phyloP scores from a whole-genome alignment of 768 basidiomycete genomes.

The Coprinopsis strossmayeri region DNA sequence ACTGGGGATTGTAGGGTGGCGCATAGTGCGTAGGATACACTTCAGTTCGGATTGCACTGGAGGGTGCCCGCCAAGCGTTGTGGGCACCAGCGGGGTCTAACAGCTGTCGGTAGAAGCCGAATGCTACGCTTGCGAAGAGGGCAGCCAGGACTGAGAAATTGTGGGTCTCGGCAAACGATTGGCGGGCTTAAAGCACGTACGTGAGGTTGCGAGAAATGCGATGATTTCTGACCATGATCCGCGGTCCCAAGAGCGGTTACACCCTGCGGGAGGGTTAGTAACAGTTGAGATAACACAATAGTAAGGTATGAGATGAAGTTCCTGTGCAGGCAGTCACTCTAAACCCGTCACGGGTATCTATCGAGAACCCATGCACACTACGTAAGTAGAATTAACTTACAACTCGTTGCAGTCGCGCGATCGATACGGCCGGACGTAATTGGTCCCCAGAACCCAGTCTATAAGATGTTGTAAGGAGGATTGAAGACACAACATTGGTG shows the following conservation, averaged over 20 bases:
- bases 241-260: constrained; percentile 49
- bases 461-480: constrained; percentile 12
- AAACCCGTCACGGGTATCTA: too few relatives aligned
- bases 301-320: too few relatives aligned
- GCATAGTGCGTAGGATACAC: constrained; percentile 48
- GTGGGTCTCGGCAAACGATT: background rate
- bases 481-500: background rate
- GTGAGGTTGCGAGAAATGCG: constrained; percentile 47
- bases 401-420: constrained; percentile 34
- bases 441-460: constrained; percentile 54
- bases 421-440: constrained; percentile 23
- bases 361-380: too few relatives aligned
- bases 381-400: constrained; percentile 38
- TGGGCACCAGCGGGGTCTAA: constrained; percentile 58
- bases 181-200: constrained; percentile 32
- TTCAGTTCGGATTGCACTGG: constrained; percentile 28
- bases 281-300: background rate
- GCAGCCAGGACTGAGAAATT: constrained; percentile 40
- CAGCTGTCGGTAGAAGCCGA: constrained; percentile 69
- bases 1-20: constrained; percentile 46
- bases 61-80: constrained; percentile 44
- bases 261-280: constrained; percentile 40
- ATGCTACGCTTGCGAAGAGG: constrained; percentile 61
- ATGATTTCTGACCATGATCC: constrained; percentile 68
- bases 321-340: too few relatives aligned